Evolutionary conservation across 768 basidiomycete species (phyloP), one percentile per base, ranked within the genome.

Genomic region (Termitomyces sp.): DNA sequence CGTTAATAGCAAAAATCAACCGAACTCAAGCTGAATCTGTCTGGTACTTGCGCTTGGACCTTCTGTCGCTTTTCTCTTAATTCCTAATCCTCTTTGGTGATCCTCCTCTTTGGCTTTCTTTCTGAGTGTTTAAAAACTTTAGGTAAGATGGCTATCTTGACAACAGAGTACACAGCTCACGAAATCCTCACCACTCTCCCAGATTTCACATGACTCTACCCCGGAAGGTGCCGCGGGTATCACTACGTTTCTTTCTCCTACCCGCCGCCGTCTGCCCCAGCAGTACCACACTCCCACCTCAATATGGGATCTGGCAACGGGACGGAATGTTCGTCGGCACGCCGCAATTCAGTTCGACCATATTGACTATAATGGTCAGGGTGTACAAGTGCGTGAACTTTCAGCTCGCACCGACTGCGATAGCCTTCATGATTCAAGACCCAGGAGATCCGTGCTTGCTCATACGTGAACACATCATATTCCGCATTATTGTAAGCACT

Each of bases 321-420:
- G 67, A 12, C 66, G 69, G 36, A 39, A 65, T 1, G 61, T 61
- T 14, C 63, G 62, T 2, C 51, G 67, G 7, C 67, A 72, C 8
- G 61, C 55, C 1, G 62, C 75, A 0, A 68, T 82, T 45, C 46
- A 63, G 5, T 81, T 82, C 56, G 77, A 81, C 61, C 63, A 73
- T 48, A 67, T 71, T 20, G 79, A 79, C 5, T 72, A 76, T 30
- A 61, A 68, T 5, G 65, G 67, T 24, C 76, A 79, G 27, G 81
- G 81, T 4, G 70, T 82, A 27, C 72, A 75, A 8, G 78, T 82
- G 77, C 72, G 72, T 40, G 79, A 81, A 47, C 67, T 82, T 16
- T 63, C 65, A 48, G 66, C 68, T 9, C 71, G 79, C 32, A 72
- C 76, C 27, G 64, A 67, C 14, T 52, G 73, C 72, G 9, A 39